Evolutionary conservation across 805 yeast genomes (phyloP), one percentile per base, ranked within the genome.

Genomic region (Jamesozyma gamospora): DNA sequence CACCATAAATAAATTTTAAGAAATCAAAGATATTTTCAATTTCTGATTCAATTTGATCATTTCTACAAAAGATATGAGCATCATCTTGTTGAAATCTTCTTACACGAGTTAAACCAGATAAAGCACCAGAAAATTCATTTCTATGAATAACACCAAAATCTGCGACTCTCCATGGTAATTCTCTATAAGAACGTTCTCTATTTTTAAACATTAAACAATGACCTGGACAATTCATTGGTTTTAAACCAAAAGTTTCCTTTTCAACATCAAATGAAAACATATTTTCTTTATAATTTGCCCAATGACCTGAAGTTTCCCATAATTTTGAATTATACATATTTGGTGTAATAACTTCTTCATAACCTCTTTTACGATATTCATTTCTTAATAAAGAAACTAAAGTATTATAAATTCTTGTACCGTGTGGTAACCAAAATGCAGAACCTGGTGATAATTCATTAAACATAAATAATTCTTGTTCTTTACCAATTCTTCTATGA

Each of bases 11-110:
- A 52, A 72, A 77, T 56, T 83, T 70, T 65, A 90, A 71, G 71
- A 90, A 88, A 58, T 86, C 94, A 58, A 90, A 83, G 41, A 84
- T 79, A 44, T 79, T 80, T 38, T 76, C 74, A 49, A 90, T 86
- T 69, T 90, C 97, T 39, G 67, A 63, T 60, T 79, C 94, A 52
- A 90, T 86, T 71, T 90, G 97, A 47, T 82, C 94, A 51, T 75
- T 79, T 41, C 86, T 79, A 72, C 97, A 92, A 82, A 90, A 90
- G 51, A 90, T 90, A 64, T 90, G 98, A 35, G 96, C 96, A 67
- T 90, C 98, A 65, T 90, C 98, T 70, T 90, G 98, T 67, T 90
- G 98, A 83, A 90, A 90, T 67, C 97, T 79, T 70, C 98, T 83
- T 35, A 92, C 97, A 69, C 98, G 82, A 41, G 98, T 92, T 63